Evolutionary conservation across 1,139 yeast species (phyloP).

Genomic region (Yamadazyma taylorii): DNA sequence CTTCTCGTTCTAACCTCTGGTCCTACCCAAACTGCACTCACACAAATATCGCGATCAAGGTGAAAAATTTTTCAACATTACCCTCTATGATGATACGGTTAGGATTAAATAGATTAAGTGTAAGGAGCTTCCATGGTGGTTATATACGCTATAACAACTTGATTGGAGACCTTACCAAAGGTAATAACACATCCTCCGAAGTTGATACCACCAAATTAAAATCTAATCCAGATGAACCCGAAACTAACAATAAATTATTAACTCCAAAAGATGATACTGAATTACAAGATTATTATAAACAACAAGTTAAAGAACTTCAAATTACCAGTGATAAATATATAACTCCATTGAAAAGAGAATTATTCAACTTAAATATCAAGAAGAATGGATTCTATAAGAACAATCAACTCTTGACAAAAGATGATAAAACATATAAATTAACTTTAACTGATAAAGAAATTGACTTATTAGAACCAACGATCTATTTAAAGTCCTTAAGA

Average conservation of each 20-base stretch:
- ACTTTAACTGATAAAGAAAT: conserved; percentile 64
- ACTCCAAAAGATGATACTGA: conserved; percentile 33
- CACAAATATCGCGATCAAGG: conserved; percentile 2
- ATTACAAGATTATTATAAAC: conserved; percentile 34
- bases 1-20: neutral
- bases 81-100: conserved; percentile 11
- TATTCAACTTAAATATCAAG: conserved; percentile 62
- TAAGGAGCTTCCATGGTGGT: conserved; percentile 15
- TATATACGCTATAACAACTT: conserved; percentile 18
- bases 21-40: too few species aligned
- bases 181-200: too few species aligned
- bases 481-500: conserved; percentile 74
- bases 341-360: conserved; percentile 70
- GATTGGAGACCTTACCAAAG: conserved; percentile 30
- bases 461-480: conserved; percentile 79
- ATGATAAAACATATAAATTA: conserved; percentile 54
- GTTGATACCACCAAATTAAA: conserved; percentile 6
- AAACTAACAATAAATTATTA: conserved; percentile 15
- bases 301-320: conserved; percentile 30
- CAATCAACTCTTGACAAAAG: conserved; percentile 50
- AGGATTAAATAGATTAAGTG: conserved; percentile 7
- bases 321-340: conserved; percentile 40
- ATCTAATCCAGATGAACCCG: conserved; percentile 12
- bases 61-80: conserved; percentile 8
- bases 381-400: conserved; percentile 77